Evolutionary conservation across 1,284 basidiomycete genomes (phyloP), one percentile per base, ranked within the genome.

Genomic region (Puccinia horiana): DNA sequence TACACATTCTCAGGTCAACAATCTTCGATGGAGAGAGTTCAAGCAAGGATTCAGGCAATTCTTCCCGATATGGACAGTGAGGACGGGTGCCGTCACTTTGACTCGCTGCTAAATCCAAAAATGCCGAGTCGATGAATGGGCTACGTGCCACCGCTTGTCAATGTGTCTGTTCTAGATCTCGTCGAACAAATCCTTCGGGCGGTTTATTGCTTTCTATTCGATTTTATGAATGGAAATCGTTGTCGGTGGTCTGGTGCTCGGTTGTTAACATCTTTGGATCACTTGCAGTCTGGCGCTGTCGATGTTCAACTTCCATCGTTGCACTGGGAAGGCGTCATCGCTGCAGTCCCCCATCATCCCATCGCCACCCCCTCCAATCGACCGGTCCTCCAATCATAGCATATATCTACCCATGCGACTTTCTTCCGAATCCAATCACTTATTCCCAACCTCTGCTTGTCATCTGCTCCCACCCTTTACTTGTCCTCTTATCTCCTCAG

Each of bases 361-460:
- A 61, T n/a, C n/a, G 58, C 58, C 58, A 61, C 58, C 6, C 12
- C 58, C 11, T 18, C 29, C 12, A 14, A 61, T 29, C 58, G 9
- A 20, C 6, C 26, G 20, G 54, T n/a, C n/a, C n/a, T n/a, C n/a
- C n/a, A n/a, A n/a, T n/a, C n/a, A n/a, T n/a, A 61, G 58, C 58
- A 61, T 61, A 61, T 61, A 61, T 61, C 32, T 14, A 35, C 58
- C 58, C 32, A 61, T 61, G 58, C 58, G 32, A 61, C 58, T 26
- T 18, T 12, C 3, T 35, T 29, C 29, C 58, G 4, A 35, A 12
- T 35, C n/a, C 29, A 18, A 32, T 14, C 9, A 8, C n/a, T 35
- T 16, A 61, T 35, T 18, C 11, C 29, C 29, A 26, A n/a, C 58
- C 16, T 61, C n/a, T 61, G 1, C 26, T 26, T 18, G 4, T 61